Conservation (phyloP, 176 grass and related monocot genomes). For the Paspalum notatum region DNA sequence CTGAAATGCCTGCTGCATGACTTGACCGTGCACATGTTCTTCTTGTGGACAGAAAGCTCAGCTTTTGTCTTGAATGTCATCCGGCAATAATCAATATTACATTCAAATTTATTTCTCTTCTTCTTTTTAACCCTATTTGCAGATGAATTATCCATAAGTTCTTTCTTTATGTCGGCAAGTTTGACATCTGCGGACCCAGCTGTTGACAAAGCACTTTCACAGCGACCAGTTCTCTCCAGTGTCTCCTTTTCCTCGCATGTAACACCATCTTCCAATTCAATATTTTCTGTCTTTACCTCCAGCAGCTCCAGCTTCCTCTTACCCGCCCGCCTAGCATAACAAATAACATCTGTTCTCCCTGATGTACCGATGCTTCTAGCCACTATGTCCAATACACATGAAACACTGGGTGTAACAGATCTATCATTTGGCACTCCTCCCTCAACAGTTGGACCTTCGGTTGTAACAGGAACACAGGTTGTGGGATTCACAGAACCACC, state of each 20-base stretch:
- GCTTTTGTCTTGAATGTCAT: constrained; percentile 54
- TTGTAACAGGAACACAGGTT: constrained; percentile 21
- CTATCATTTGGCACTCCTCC: constrained; percentile 9
- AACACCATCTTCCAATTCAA: constrained; percentile 33
- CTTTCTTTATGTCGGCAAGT: constrained; percentile 51
- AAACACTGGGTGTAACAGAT: constrained; percentile 42
- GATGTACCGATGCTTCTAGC: constrained; percentile 52
- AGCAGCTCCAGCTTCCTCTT: constrained; percentile 56
- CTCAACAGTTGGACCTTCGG: constrained; percentile 10
- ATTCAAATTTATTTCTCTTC: constrained; percentile 44
- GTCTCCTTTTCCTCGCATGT: constrained; percentile 29
- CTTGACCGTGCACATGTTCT: constrained; percentile 61
- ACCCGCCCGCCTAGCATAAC: constrained; percentile 67
- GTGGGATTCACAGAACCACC: constrained; percentile 31
- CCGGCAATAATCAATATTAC: constrained; percentile 56
- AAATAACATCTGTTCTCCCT: constrained; percentile 65
- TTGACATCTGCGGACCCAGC: constrained; percentile 50
- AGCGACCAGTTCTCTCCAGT: constrained; percentile 35
- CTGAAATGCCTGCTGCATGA: constrained; percentile 65
- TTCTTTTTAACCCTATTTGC: constrained; percentile 46
- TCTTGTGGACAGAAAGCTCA: constrained; percentile 75
- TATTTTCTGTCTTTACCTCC: constrained; percentile 28
- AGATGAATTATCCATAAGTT: constrained; percentile 42
- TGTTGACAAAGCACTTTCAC: constrained; percentile 45
- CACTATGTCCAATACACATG: constrained; percentile 24